Evolutionary conservation across 1,284 basidiomycete genomes (phyloP), one percentile per base, ranked within the genome.

Genomic region (Phylloporus gajari): DNA sequence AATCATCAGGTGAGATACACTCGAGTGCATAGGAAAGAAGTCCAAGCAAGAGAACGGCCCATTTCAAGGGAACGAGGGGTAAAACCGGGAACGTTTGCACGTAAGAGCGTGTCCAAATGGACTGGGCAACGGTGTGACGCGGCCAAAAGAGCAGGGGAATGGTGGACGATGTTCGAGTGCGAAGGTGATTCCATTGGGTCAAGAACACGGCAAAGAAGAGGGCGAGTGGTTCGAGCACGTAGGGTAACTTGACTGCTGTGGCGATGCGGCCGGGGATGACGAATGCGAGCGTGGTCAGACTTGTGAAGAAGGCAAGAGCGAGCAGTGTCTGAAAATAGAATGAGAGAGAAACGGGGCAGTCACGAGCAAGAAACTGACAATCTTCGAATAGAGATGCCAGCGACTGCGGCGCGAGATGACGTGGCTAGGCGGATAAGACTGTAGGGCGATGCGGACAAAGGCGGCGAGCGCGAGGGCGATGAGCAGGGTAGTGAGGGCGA

Each of bases 101-200:
- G 44, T 79, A 79, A 0, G 95, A 95, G 7, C 94, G 88, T 0
- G 91, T 84, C 88, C 93, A 91, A 32, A 96, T 81, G 7, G 85
- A 78, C 1, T 90, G 79, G 1, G 85, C 84, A 32, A 89, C 46
- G 17, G 90, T 70, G 77, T 96, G 95, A 8, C 89, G 68, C 0
- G 96, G 94, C 93, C 95, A 97, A 83, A 95, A 97, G 67, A 97
- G 83, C 32, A 98, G 88, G 40, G 97, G 84, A 32, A 91, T 82
- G 1, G 94, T 89, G 0, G 95, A 97, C 0, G 96, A 94, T 15
- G 89, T 88, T 23, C 92, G 89, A 1, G 91, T 90, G n/a, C 93
- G 91, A 56, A 90, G 90, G 82, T 98, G 96, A 78, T 95, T 96
- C 73, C 89, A 80, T 75, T 87, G 88, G 2, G 90, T 90, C 56